Evolutionary conservation across 75 land plant genomes (phyloP), one percentile per base, ranked within the genome.

Genomic region (Azolla pinnata): DNA sequence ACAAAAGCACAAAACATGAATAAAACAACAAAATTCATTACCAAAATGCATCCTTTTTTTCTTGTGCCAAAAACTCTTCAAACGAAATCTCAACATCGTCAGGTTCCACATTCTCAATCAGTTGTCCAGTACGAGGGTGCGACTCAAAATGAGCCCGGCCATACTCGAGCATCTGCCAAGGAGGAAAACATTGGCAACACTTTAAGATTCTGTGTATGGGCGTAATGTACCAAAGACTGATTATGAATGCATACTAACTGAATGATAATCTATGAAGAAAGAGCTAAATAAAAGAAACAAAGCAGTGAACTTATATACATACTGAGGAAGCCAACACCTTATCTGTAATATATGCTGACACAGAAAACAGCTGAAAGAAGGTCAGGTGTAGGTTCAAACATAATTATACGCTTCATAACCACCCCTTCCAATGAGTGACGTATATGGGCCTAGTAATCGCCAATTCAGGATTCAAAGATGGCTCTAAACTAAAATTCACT

Each of bases 21-120:
- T 35, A 5, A 35, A 35, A 12, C 12, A 5, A 35, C 5, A 12
- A 35, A 5, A 12, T 5, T 35, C 40, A 35, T 17, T 66, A 86
- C 90, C 90, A 86, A 62, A 83, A 86, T 5, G 76, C 70, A 70
- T 86, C 90, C 54, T 83, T 86, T 65, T 86, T 86, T 56, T 83
- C 90, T 49, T 83, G 87, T 1, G 81, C 90, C 49, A 86, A 44
- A 35, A 86, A 64, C 50, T 83, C 90, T 45, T 86, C 87, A 69
- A 86, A 86, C 2, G 87, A 83, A 24, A 83, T 83, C 54, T 83
- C 84, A 58, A 73, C 9, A 28, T 53, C 77, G 31, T 81, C 90
- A 0, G 57, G 12, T 29, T 78, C 79, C 0, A 67, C 17, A 47
- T 55, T 65, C 35, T 83, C 81, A 34, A 55, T 56, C 25, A 66